Base-by-base conservation (phyloP, 768 basidiomycete genomes). In the Saitozyma podzolica region DNA sequence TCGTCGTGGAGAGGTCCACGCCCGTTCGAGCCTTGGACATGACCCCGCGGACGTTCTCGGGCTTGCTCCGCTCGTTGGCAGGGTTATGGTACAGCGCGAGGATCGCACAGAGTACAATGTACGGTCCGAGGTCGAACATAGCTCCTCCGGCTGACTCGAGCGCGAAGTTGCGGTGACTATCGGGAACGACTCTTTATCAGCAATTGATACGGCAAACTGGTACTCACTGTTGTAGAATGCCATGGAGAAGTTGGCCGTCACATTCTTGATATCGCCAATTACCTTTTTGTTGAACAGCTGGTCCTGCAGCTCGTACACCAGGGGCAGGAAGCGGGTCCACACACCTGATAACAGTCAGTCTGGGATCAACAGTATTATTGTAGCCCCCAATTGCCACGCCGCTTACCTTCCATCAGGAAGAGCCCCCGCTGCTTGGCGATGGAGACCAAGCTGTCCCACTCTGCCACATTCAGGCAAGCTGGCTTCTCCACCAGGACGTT, bases 381-480 rank as follows among this genome's bases (percentile, higher is more conserved):
- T 42, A 39, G 41, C 40, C 17, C 43, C 16, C 14, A 17, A 13
- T 19, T 52, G 19, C 39, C 17, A 17, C 19, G 4, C 8, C 7
- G 9, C 67, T 64, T 61, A 59, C 78, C 80, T 60, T 80, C 80
- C 78, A 80, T 79, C 6, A 80, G 56, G 57, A 80, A 80, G 6
- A 75, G 37, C 16, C 66, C 58, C 72, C 78, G 78, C 37, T 54
- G 56, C 41, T 69, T 70, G 3, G 80, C 80, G 17, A 80, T 62
- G n/a, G 62, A 64, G 40, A 69, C 61, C 9, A 80, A 62, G 11
- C 57, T 55, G 45, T 64, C 55, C 57, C 76, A 74, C 50, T 80
- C 79, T 2, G 59, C 66, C 1, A 67, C 74, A 56, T 78, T 80
- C 19, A 80, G 73, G 0, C 69, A 67, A 8, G 79, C 69, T 1